These are phyloP conservation scores for Tulasnella calospora DNA, from an alignment of 768 basidiomycete genomes.

Conservation along the genomic window DNA sequence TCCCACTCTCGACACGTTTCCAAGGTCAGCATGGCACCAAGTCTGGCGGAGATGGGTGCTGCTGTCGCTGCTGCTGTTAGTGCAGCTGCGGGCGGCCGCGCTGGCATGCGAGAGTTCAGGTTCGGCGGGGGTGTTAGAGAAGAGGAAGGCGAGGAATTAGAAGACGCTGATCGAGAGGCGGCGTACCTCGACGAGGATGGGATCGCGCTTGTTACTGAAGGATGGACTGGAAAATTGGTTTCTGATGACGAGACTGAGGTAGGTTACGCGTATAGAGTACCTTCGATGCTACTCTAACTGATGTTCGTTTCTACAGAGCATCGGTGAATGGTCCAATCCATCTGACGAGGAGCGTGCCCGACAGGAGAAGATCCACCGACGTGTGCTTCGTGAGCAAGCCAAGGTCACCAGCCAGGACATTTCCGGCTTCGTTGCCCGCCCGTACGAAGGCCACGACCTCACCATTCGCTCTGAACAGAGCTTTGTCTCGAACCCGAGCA, in stretches of 20 bases:
- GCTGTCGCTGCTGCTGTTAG: neutral
- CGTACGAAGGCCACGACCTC: neutral
- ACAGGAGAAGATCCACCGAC: slow-evolving; percentile 58
- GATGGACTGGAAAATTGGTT: neutral
- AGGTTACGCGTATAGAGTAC: neutral
- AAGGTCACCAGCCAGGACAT: slow-evolving; percentile 56
- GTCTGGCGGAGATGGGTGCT: slow-evolving; percentile 17
- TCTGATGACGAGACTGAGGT: slow-evolving; percentile 36
- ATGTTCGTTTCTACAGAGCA: slow-evolving; percentile 49
- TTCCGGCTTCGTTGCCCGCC: slow-evolving; percentile 79
- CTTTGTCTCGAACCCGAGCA: slow-evolving; percentile 24
- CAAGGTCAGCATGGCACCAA: slow-evolving; percentile 21
- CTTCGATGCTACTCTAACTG: neutral
- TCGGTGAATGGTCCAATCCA: slow-evolving; percentile 86
- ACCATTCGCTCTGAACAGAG: slow-evolving; percentile 14
- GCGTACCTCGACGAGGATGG: slow-evolving; percentile 23
- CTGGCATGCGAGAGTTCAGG: slow-evolving; percentile 14
- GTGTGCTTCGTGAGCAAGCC: slow-evolving; percentile 39
- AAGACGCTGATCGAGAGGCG: neutral
- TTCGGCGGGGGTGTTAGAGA: slow-evolving; percentile 13
- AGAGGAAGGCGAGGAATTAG: neutral
- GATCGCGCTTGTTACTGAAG: neutral
- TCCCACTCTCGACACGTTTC: slow-evolving; percentile 27
- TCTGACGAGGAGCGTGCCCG: slow-evolving; percentile 84
- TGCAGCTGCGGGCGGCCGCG: neutral